Evolutionary conservation across 129 eudicot species (phyloP), one percentile per base, ranked within the genome.

Genomic region (Chrysanthemum seticuspe): DNA sequence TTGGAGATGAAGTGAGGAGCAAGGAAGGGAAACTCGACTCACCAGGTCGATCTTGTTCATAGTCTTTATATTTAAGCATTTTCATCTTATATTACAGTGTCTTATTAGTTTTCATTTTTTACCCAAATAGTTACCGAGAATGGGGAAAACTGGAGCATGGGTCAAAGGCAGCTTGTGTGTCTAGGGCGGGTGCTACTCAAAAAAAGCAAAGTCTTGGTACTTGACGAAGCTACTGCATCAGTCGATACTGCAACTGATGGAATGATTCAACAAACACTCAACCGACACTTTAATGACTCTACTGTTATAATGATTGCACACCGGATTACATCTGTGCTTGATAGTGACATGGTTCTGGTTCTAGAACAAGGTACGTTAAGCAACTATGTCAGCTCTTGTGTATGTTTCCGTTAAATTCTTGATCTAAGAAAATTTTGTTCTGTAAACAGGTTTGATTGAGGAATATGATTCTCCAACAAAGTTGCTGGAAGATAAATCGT

Each of bases 211-310:
- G 81, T 91, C 23, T 81, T 91, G 50, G 89, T 91, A 12, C 91
- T 91, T 14, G 97, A 91, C 45, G 95, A 87, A 79, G 95, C 97
- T 12, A 91, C 95, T 18, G 97, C 97, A 60, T 94, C 97, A 14
- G 99, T 94, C 1, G 97, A 94, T 71, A 90, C 99, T 13, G 93
- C 96, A 31, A 94, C 99, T 88, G 74, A 94, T 76, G 88, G 83
- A 65, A 74, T 88, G 74, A 94, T 90, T 72, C 99, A 94, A 75
- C 93, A 83, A 63, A 88, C 99, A 0, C 89, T 88, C 0, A 66
- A 75, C 13, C 77, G 73, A 23, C 97, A 94, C 52, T 94, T 90
- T 57, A 36, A 77, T 0, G 89, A 84, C 71, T 89, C 88, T 4
- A 93, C 97, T 0, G 95, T 89, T 12, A 78, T 93, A 57, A 86